Base-by-base conservation (phyloP, 306 rosid genomes). In the Malus orientalis region DNA sequence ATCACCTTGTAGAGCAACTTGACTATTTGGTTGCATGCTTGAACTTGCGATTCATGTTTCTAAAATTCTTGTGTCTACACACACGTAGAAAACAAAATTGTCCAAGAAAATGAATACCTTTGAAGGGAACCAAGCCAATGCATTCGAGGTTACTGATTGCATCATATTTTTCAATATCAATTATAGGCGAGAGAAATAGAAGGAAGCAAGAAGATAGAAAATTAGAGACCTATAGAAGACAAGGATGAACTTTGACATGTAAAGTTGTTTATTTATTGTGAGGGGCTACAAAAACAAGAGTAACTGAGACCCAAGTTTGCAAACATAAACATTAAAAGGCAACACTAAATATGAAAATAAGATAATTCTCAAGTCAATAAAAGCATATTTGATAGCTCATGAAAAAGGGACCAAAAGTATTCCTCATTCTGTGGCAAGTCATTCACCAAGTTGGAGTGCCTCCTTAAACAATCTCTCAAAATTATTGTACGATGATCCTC, bases 391-490 rank as follows among this genome's bases (percentile, higher is more conserved):
- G 57, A 14, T 11, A 10, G 14, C 19, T 54, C 59, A 3, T 19
- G 19, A 2, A 27, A 27, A 15, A 6, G 20, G 67, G 18, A 27
- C 11, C 33, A 12, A 60, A 62, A 0, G 6, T 62, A 4, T 25
- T 13, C 20, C 40, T 62, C 11, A 7, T n/a, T 59, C 3, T 23
- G 2, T 49, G 4, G 55, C 33, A 23, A 11, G 62, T 61, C 66
- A 61, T 61, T 20, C 23, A 16, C 38, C 44, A 8, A 3, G 30
- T 15, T 29, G 62, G 58, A 86, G 83, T 32, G 45, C 79, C 77
- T 88, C 86, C 69, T 77, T 76, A 3, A 84, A 36, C 32, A 89
- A 74, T 77, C 67, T 78, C 20, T 74, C 77, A 73, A 86, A 89
- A 73, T 83, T 61, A 58, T 23, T 36, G 19, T 70, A 81, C 4